phyloP scores from a whole-genome alignment of 140 eudicot species.

The Cichorium intybus region DNA sequence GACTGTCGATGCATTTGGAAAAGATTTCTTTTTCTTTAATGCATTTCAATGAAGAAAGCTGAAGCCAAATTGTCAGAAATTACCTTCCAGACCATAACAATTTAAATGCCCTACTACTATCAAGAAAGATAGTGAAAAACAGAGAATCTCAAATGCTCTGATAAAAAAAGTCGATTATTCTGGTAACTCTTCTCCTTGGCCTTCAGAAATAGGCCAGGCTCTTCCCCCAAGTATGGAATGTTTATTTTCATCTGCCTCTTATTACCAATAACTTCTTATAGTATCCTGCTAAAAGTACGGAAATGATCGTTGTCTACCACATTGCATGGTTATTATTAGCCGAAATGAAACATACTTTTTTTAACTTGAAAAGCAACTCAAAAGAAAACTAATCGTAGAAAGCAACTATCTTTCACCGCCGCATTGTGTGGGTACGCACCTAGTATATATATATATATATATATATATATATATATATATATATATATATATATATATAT shows the following conservation, averaged over 20 bases:
- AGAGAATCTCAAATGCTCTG: slow-evolving; percentile 22
- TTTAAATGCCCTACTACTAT: slow-evolving; percentile 31
- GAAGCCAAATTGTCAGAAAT: slow-evolving; percentile 15
- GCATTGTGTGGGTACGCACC: too few relatives aligned
- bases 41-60: slow-evolving; percentile 23
- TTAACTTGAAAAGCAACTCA: too few relatives aligned
- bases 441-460: too few relatives aligned
- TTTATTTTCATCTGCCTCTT: too few relatives aligned
- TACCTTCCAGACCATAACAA: slow-evolving; percentile 39
- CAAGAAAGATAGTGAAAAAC: slow-evolving; percentile 23
- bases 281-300: not conserved
- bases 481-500: too few relatives aligned
- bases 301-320: too few relatives aligned
- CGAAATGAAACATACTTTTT: too few relatives aligned
- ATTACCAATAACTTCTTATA: not conserved
- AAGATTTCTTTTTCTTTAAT: slow-evolving; percentile 21
- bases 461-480: too few relatives aligned
- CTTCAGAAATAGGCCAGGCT: slow-evolving; percentile 17
- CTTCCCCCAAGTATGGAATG: too few relatives aligned
- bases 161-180: slow-evolving; percentile 19
- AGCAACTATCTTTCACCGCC: too few relatives aligned
- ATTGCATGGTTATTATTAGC: too few relatives aligned
- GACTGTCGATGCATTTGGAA: slow-evolving; percentile 39
- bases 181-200: slow-evolving; percentile 26
- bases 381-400: too few relatives aligned